Percentiles rank a stretch among this genome's conserved stretches.
Conservation (phyloP, 2,329 filamentous ascomycete genomes). For the Coleophoma crateriformis region DNA sequence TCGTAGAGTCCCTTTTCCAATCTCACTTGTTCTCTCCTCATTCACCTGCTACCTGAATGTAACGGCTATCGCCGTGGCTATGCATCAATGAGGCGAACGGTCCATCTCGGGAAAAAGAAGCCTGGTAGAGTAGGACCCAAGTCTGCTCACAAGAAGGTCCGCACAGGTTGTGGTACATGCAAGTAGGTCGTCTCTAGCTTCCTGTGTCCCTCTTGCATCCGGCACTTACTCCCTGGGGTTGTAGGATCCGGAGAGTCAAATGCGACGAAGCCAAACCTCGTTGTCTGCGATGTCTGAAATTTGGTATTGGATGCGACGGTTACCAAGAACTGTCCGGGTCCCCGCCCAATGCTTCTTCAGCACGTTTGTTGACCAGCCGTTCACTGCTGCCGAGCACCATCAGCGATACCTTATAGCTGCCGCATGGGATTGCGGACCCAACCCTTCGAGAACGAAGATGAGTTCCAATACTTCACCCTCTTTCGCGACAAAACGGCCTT, state of each 20-base stretch:
- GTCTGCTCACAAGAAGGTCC: neutral
- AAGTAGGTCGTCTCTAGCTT: neutral
- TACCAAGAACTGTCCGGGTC: constrained; percentile 29
- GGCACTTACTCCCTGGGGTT: neutral
- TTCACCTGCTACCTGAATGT: too few species aligned
- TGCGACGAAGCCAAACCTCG: constrained; percentile 56
- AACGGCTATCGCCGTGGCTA: too few species aligned
- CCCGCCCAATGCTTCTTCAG: neutral
- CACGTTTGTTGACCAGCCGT: neutral
- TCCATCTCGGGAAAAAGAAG: too few species aligned
- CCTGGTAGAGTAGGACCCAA: neutral
- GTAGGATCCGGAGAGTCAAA: constrained; percentile 46
- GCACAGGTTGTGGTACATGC: neutral
- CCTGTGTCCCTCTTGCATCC: neutral
- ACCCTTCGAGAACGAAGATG: constrained; percentile 10
- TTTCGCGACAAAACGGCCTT: constrained; percentile 10
- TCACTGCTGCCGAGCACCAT: neutral
- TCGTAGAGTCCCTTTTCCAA: too few species aligned
- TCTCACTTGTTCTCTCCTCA: too few species aligned
- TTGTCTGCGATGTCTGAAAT: constrained; percentile 52
- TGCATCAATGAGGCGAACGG: too few species aligned
- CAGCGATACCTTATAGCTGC: neutral
- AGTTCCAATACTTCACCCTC: constrained; percentile 12
- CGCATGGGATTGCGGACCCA: neutral
- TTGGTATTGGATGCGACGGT: constrained; percentile 51